Evolutionary conservation across 2,329 filamentous ascomycete species (phyloP), one percentile per base, ranked within the genome.

Genomic region (Rhinocladiella mackenziei): DNA sequence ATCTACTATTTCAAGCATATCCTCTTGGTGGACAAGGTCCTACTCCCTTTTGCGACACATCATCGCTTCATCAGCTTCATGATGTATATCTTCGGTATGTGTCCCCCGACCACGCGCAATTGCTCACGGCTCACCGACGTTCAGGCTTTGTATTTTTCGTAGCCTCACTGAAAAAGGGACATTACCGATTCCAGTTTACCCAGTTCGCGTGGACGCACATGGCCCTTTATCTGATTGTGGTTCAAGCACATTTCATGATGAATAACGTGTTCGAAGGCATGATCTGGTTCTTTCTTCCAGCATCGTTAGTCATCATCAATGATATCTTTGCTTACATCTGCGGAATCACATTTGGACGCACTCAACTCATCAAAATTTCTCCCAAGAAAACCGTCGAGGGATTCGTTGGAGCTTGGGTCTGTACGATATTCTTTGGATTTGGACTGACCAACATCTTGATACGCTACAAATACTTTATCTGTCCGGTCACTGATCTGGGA

Each of bases 1-100:
- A 95, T 98, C 61, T 98, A 98, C 73, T 98, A 98, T 71, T 98
- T 98, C 72, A 98, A 98, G 76, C 92, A 98, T 65, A 91, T 98
- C 56, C 82, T 98, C 31, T 73, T 98, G 47, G 89, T 98, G 33
- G 92, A 98, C 69, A 87, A 85, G 66, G 86, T 97, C 33, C 74
- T 98, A 50, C 74, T 96, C 45, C 92, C 92, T 6, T 81, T 98
- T 63, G 89, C 92, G 42, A 97, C 91, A 11, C 92, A 98, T 71
- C 92, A 98, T 66, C 80, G 92, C 57, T 98, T 98, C 74, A 96
- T 98, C 66, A 95, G 89, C 73, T 97, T 98, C 63, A 85, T 94
- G 68, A 86, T 98, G 57, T 98, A 98, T 69, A 85, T 96, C 46
- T 91, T 97, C 64, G 92, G 89, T 94, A 69, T 55, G 83, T 70